These are phyloP conservation scores for Coprinopsis sp. DNA, from an alignment of 768 basidiomycete species.

Conservation along the genomic window DNA sequence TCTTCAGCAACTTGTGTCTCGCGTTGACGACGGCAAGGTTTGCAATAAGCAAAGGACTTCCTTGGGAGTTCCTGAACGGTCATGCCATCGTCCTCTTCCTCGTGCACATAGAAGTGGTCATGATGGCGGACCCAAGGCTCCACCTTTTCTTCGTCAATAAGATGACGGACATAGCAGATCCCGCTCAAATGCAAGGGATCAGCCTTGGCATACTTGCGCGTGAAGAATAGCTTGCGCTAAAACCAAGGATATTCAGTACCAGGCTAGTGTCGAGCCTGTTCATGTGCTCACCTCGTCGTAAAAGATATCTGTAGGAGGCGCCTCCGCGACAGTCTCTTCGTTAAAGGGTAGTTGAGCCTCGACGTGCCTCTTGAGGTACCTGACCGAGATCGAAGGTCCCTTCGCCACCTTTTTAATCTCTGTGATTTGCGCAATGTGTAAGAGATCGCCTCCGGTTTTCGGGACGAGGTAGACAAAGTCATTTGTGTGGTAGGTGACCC, in stretches of 20 bases:
- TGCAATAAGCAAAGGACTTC: conserved; percentile 32
- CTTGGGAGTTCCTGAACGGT: conserved; percentile 17
- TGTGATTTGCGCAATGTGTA: conserved; percentile 43
- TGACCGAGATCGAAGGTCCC: conserved; percentile 30
- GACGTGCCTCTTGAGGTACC: conserved; percentile 43
- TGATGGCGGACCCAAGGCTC: conserved; percentile 47
- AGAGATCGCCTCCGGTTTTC: conserved; percentile 20
- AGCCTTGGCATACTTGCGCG: conserved; percentile 23
- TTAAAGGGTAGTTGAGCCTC: conserved; percentile 24
- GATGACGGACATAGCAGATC: conserved; percentile 44
- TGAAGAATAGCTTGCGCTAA: conserved; percentile 42
- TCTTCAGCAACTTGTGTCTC: conserved; percentile 24
- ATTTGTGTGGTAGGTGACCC: conserved; percentile 39
- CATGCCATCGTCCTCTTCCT: conserved; percentile 20
- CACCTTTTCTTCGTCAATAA: conserved; percentile 29
- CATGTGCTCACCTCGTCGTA: conserved; percentile 39
- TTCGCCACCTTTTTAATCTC: conserved; percentile 13
- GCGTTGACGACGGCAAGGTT: conserved; percentile 29
- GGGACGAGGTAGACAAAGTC: conserved; percentile 60
- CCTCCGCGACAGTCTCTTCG: background rate
- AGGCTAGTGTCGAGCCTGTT: background rate
- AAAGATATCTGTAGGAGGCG: conserved; percentile 12
- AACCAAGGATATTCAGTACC: conserved; percentile 18
- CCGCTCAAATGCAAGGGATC: conserved; percentile 45
- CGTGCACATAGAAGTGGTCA: conserved; percentile 56